Conservation (phyloP, 2,329 filamentous ascomycete species). For the Dichotomopilus funicola region DNA sequence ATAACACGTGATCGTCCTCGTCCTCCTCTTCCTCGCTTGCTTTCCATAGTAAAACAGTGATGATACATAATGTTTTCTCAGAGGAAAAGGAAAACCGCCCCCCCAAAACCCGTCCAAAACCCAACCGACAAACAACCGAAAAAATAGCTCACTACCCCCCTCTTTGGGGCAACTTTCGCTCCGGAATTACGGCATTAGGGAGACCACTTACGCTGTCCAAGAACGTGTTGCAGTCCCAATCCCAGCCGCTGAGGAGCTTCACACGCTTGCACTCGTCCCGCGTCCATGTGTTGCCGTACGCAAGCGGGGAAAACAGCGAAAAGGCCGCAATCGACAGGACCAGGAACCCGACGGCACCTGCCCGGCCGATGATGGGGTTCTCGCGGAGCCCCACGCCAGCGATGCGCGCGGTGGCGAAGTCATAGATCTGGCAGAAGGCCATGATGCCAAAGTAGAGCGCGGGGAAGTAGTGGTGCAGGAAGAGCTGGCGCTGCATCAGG, state of each 20-base stretch:
- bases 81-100: too few relatives aligned
- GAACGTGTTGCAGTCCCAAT: constrained; percentile 98
- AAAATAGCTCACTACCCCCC: neutral
- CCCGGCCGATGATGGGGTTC: constrained; percentile 66
- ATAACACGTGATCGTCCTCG: neutral
- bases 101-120: too few relatives aligned
- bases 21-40: neutral
- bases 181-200: constrained; percentile 32
- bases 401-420: constrained; percentile 74
- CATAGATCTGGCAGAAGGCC: constrained; percentile 79
- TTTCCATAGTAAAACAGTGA: neutral
- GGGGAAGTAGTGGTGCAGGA: constrained; percentile 97
- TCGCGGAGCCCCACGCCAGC: constrained; percentile 60
- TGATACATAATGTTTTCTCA: neutral
- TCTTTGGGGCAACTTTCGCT: constrained; percentile 30
- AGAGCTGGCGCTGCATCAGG: constrained; percentile 95
- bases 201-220: constrained; percentile 67
- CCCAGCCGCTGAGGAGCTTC: constrained; percentile 85
- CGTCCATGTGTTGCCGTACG: constrained; percentile 93
- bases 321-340: constrained; percentile 70
- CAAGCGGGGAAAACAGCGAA: constrained; percentile 76
- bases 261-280: constrained; percentile 77
- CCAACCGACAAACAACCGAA: too few relatives aligned
- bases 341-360: constrained; percentile 68
- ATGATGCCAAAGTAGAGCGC: constrained; percentile 94